Evolutionary conservation across 129 eudicot species (phyloP), one percentile per base, ranked within the genome.

Genomic region (Kitagawia praeruptora): DNA sequence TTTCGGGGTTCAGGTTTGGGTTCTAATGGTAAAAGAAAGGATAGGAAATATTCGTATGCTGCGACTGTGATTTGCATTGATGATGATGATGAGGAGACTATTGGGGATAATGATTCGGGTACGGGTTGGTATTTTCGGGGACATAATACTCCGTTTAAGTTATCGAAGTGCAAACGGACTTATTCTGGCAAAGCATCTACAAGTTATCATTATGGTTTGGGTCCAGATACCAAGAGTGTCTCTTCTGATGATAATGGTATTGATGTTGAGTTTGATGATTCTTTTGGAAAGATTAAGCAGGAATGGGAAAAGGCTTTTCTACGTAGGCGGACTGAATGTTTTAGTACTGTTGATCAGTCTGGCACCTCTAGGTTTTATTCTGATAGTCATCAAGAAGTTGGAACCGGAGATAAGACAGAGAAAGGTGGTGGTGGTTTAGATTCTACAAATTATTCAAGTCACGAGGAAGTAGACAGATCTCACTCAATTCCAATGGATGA

Each of bases 251-350:
- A 84, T 79, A 88, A 83, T 34, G 51, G 76, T 80, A 77, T 78
- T 83, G 92, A 87, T 74, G 80, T 84, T 82, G 97, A 84, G 67
- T 75, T 85, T 25, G 98, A 87, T 83, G 93, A 86, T 83, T 78
- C 81, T 81, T 80, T 83, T 16, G 96, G 92, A n/a, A 75, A 81
- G 49, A 38, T 94, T 79, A 79, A 83, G 64, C 89, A 94, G 79
- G 86, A 87, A 63, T 94, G 98, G 98, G 96, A 94, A 90, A 89
- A 79, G 67, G 98, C 98, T 67, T 85, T 80, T n/a, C 47, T 78
- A 75, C 88, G 82, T 83, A 85, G 91, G 80, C 88, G 72, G 81
- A 81, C 46, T 38, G 86, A 67, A 80, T 47, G 48, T 45, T 84
- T 75, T 11, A 82, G 75, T 82, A 28, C 61, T 16, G 77, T n/a